Base-by-base conservation (phyloP, 345 rosid genomes). In the Eucalyptus polyanthemos region DNA sequence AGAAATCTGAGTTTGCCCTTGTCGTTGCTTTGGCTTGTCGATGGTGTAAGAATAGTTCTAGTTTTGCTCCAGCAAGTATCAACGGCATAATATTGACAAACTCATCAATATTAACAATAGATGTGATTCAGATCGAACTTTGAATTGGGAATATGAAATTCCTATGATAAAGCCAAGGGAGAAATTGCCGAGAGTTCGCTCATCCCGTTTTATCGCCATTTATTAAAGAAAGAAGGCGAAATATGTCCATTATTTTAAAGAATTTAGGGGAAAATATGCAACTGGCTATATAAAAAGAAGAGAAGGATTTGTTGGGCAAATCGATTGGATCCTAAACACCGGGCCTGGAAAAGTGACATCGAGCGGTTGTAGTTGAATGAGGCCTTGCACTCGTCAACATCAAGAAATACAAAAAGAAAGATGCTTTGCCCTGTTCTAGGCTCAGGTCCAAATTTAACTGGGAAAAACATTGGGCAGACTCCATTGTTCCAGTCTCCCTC, bases 1-100 rank as follows among this genome's bases (percentile, higher is more conserved):
- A 69, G 5, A 34, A 34, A 17, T 31, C 1, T 4, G 6, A 34
- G 3, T 31, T 69, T 21, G 22, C 7, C 9, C 24, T 1, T 3
- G 42, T 17, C 6, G 2, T 37, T 34, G 42, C 21, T 16, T 67
- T 31, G 42, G 5, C 42, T 15, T 4, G 12, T 67, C 0, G 22
- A 15, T 16, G 42, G 12, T 16, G 42, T 31, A 3, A 17, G 42
- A 19, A 16, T 16, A 7, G 10, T 31, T 67, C 1, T 31, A 67
- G 6, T 34, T 31, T 31, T 31, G 19, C 42, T 5, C 6, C 2
- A 0, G 1, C 1, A 0, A 34, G 2, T 40, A 69, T 1, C 0
- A 1, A 1, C 1, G 0, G 7, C 17, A 11, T 4, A 9, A 2
- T 9, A 2, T 9, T 5, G 44, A 34, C 13, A 11, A 9, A 69